A percentile compares a stretch with the other conserved stretches of the same genome.
phyloP scores from a whole-genome alignment of 176 grass and related monocot species.

The Saccharum spontaneum region DNA sequence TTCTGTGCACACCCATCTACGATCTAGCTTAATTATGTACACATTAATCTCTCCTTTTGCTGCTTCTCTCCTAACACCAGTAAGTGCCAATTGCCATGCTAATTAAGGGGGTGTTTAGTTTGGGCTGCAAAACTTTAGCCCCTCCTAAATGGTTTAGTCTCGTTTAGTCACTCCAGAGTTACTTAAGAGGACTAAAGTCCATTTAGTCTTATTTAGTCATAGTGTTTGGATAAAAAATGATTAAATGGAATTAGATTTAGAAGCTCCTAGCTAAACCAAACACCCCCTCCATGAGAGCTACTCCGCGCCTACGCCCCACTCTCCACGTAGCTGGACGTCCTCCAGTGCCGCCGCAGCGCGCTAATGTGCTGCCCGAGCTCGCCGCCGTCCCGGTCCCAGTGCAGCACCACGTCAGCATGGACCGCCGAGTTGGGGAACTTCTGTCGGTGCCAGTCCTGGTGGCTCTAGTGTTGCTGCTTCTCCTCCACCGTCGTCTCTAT shows the following conservation, averaged over 20 bases:
- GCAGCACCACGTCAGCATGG: conserved; percentile 37
- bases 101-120: not conserved
- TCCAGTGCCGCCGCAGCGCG: conserved; percentile 29
- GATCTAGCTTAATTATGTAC: conserved; percentile 46
- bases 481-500: conserved; percentile 16
- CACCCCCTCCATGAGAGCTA: not conserved
- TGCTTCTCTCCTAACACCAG: not conserved
- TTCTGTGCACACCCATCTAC: conserved; percentile 6
- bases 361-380: not conserved
- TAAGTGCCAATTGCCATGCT: not conserved
- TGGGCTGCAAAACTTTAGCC: too few species aligned
- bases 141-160: too few species aligned
- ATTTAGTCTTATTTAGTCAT: too few species aligned
- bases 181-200: too few species aligned
- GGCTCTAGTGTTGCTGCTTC: too few species aligned
- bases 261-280: too few species aligned
- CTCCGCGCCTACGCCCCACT: conserved; percentile 36
- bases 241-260: too few species aligned
- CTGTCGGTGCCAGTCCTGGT: conserved; percentile 48
- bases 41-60: not conserved
- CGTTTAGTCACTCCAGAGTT: too few species aligned
- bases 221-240: too few species aligned
- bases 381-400: conserved; percentile 5
- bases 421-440: conserved; percentile 60
- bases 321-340: conserved; percentile 45